phyloP scores from a whole-genome alignment of 257 asterid species.

The Dorcoceras hygrometricum region DNA sequence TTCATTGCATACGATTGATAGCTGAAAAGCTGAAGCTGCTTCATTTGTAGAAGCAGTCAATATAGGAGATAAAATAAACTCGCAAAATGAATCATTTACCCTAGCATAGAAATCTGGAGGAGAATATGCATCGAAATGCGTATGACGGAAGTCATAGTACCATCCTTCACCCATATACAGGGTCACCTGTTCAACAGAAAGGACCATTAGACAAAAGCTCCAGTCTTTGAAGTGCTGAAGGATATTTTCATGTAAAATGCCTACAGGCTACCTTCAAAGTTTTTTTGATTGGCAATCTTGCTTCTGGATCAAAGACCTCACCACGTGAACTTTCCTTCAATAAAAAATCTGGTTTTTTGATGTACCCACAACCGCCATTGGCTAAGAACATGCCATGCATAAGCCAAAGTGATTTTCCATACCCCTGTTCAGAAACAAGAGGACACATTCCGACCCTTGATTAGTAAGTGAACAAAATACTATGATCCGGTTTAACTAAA shows the following conservation, averaged over 20 bases:
- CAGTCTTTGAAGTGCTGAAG: neutral
- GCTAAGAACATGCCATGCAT: slow-evolving; percentile 53
- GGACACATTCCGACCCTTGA: neutral
- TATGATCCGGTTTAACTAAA: neutral
- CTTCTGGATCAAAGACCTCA: slow-evolving; percentile 33
- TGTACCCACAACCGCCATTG: slow-evolving; percentile 50
- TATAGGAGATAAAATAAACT: neutral
- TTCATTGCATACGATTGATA: neutral
- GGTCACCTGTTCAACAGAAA: slow-evolving; percentile 33
- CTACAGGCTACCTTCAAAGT: slow-evolving; percentile 35
- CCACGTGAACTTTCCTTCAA: slow-evolving; percentile 22
- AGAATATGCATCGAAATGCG: slow-evolving; percentile 41
- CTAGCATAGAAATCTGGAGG: slow-evolving; percentile 51
- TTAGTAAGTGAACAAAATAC: neutral
- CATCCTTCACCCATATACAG: slow-evolving; percentile 55
- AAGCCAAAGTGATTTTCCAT: slow-evolving; percentile 45
- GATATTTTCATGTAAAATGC: neutral
- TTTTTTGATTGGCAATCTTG: slow-evolving; percentile 31
- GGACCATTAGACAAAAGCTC: neutral
- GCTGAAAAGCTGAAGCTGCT: neutral
- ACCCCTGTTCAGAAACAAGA: slow-evolving; percentile 29
- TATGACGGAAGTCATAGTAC: slow-evolving; percentile 41
- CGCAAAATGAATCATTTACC: slow-evolving; percentile 23
- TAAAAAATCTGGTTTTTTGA: slow-evolving; percentile 39
- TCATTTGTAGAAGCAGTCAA: neutral